Percentiles rank a stretch among this genome's conserved stretches.
Conservation (phyloP, 129 eudicot genomes). For the Flaveria trinervia region DNA sequence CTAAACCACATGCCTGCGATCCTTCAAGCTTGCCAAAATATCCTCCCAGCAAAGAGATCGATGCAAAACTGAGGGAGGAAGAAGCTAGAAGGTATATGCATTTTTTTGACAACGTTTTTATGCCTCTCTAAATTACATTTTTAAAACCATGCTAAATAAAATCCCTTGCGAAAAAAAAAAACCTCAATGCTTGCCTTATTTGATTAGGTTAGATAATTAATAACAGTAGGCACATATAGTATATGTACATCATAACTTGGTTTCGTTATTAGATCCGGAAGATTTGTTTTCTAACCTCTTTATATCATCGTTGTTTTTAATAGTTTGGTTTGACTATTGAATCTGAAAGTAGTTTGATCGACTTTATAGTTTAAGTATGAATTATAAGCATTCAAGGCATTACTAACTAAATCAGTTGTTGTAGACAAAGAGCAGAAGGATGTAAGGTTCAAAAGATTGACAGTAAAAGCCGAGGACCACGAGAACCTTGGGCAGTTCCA, state of each 20-base stretch:
- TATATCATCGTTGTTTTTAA: background rate
- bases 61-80: slow-evolving; percentile 81
- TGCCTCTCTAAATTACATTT: background rate
- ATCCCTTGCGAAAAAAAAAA: too few relatives aligned
- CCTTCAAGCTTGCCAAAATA: slow-evolving; percentile 79
- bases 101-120: background rate
- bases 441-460: slow-evolving; percentile 49
- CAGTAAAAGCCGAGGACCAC: slow-evolving; percentile 40
- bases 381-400: background rate
- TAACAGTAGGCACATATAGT: background rate
- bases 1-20: slow-evolving; percentile 75
- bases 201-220: slow-evolving; percentile 2
- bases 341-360: background rate
- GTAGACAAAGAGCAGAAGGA: slow-evolving; percentile 47
- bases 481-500: slow-evolving; percentile 50
- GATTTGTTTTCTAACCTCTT: background rate
- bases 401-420: slow-evolving; percentile 19
- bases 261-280: too few relatives aligned
- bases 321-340: background rate
- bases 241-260: background rate
- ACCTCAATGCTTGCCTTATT: background rate
- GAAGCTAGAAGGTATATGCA: slow-evolving; percentile 60
- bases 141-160: too few relatives aligned
- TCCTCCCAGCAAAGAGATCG: slow-evolving; percentile 98
- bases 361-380: background rate